Percentiles rank a stretch among this genome's conserved stretches.
Conservation (phyloP, 495 filamentous ascomycete genomes). For the Neurospora tetraspora region DNA sequence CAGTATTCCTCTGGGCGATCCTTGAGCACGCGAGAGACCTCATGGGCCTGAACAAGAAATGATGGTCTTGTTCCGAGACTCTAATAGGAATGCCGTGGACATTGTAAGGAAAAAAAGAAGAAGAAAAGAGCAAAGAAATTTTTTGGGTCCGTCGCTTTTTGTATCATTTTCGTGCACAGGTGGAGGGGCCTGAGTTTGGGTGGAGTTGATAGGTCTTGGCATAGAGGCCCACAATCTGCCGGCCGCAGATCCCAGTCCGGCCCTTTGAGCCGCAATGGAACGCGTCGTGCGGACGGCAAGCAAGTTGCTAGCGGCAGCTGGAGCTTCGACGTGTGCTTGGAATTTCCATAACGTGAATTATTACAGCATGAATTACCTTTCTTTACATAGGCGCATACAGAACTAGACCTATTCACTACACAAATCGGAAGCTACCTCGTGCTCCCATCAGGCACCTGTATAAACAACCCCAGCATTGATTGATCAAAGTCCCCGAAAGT, state of each 20-base stretch:
- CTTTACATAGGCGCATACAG: not conserved
- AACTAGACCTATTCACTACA: not conserved
- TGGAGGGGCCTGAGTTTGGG: not conserved
- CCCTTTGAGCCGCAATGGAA: not conserved
- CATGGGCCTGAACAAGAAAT: conserved; percentile 88
- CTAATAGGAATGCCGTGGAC: conserved; percentile 97
- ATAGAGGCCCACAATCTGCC: not conserved
- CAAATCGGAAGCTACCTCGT: not conserved
- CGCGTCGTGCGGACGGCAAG: not conserved
- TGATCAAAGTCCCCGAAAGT: not conserved
- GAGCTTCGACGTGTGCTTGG: not conserved
- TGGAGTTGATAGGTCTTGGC: not conserved
- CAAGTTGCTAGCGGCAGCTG: not conserved
- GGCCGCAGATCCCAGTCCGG: not conserved
- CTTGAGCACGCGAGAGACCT: conserved; percentile 95
- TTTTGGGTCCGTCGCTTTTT: not conserved
- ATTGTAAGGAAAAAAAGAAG: conserved; percentile 55
- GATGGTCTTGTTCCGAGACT: conserved; percentile 96
- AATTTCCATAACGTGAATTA: not conserved
- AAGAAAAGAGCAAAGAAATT: conserved; percentile 16
- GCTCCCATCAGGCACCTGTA: not conserved
- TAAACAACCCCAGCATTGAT: not conserved
- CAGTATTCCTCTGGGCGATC: conserved; percentile 79
- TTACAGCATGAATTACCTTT: not conserved
- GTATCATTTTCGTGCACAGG: not conserved